A percentile compares a stretch with the other conserved stretches of the same genome.
Conservation (phyloP, 2,329 filamentous ascomycete species). For the Malbranchea zuffiana region DNA sequence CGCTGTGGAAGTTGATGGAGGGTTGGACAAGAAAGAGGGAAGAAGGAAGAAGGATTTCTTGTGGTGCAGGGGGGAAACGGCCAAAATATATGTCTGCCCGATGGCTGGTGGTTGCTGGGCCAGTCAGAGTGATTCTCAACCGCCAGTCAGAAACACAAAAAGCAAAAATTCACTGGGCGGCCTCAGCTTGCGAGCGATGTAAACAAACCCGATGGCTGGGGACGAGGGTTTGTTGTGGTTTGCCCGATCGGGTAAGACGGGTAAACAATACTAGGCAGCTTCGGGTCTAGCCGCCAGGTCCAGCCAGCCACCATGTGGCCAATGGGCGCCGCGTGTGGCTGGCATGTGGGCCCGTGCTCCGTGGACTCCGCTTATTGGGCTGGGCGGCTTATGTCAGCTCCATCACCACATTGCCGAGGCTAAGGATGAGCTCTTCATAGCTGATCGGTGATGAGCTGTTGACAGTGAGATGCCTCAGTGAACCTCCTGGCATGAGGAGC, state of each 20-base stretch:
- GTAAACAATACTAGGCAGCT: constrained; percentile 13
- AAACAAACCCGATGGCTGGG: no score
- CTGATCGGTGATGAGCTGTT: no score
- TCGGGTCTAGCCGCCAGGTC: constrained; percentile 5
- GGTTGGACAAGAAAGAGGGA: constrained; percentile 16
- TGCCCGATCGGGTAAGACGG: neutral
- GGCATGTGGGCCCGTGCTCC: constrained; percentile 5
- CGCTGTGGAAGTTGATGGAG: constrained; percentile 17
- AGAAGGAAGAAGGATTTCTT: constrained; percentile 12
- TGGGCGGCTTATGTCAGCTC: constrained; percentile 1
- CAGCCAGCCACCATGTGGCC: constrained; percentile 2
- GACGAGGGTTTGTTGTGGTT: no score
- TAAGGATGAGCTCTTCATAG: no score
- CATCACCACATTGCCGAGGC: no score
- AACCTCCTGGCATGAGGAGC: no score
- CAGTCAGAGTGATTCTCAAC: constrained; percentile 2
- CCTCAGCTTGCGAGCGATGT: no score
- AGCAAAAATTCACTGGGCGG: no score
- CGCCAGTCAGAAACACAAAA: no score
- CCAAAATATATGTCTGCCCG: constrained; percentile 19
- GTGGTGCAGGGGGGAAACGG: constrained; percentile 16
- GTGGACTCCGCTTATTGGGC: constrained; percentile 10
- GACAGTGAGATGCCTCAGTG: no score
- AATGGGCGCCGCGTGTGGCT: neutral
- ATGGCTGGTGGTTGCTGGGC: constrained; percentile 10